These are phyloP conservation scores for Fusarium incarnatum DNA, from an alignment of 2,329 filamentous ascomycete species.

Conservation along the genomic window DNA sequence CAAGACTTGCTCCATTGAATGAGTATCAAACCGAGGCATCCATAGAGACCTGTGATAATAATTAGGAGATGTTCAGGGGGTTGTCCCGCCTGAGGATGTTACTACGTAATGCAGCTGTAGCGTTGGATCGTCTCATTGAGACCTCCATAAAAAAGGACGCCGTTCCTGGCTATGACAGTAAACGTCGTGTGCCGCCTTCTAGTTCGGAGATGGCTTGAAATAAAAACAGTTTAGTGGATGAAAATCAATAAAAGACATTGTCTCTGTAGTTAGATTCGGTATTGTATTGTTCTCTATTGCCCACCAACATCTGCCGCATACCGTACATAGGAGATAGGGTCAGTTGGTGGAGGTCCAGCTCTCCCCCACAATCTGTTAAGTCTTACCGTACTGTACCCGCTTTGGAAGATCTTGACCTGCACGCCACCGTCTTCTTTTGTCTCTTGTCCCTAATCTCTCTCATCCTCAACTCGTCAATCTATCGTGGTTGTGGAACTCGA, in stretches of 20 bases:
- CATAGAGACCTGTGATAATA: neutral
- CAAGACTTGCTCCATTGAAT: neutral
- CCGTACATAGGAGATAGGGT: no score
- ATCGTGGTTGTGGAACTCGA: neutral
- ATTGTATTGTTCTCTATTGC: neutral
- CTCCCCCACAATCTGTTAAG: neutral
- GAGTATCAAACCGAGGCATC: neutral
- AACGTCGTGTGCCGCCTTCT: conserved; percentile 1
- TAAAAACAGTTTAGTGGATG: neutral
- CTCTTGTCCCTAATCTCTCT: neutral
- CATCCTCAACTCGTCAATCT: neutral
- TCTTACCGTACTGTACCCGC: neutral
- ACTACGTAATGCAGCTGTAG: neutral
- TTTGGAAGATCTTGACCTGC: neutral
- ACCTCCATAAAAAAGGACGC: conserved; percentile 3
- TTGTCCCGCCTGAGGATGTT: no score
- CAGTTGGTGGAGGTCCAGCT: neutral
- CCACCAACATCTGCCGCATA: neutral
- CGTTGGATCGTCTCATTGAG: neutral
- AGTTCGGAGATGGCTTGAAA: conserved; percentile 8
- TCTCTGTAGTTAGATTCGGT: neutral
- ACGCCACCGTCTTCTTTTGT: neutral
- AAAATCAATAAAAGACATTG: neutral
- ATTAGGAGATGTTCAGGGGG: conserved; percentile 12
- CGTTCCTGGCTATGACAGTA: conserved; percentile 27